Conservation (phyloP, 441 rosid species). For the Arabidopsis hybrid region DNA sequence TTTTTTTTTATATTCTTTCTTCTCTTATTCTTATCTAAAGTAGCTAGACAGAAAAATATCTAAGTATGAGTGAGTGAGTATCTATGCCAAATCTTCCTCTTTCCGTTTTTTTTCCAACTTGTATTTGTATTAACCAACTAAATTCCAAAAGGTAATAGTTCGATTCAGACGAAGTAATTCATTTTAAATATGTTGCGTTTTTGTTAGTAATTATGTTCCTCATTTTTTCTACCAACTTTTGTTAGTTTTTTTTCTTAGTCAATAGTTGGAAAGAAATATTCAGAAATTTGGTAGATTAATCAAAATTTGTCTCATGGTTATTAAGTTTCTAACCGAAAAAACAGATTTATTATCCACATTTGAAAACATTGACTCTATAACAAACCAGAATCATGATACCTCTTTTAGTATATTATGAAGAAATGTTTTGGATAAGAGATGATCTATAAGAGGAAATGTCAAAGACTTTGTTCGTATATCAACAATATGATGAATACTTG, state of each 20-base stretch:
- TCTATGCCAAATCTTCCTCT: conserved; percentile 39
- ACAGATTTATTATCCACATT: no score
- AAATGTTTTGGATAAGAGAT: not conserved
- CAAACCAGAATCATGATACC: not conserved
- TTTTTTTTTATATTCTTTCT: conserved; percentile 3
- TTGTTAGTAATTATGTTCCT: no score
- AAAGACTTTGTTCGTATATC: no score
- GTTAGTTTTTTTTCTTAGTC: not conserved
- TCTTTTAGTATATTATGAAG: not conserved
- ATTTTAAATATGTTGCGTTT: not conserved
- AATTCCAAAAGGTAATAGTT: conserved; percentile 1
- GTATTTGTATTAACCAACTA: conserved; percentile 22
- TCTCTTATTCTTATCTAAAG: conserved; percentile 38
- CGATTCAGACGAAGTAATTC: not conserved
- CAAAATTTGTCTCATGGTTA: no score
- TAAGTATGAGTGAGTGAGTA: conserved; percentile 11
- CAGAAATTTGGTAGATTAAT: no score
- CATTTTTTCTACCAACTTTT: not conserved
- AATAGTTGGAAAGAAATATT: no score
- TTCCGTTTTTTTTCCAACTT: conserved; percentile 25
- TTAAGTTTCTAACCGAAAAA: no score
- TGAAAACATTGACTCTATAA: not conserved
- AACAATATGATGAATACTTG: conserved; percentile 11
- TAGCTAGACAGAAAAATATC: conserved; percentile 24
- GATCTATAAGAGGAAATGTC: not conserved